A percentile compares a stretch with the other conserved stretches of the same genome.
Conservation (phyloP, 2,329 filamentous ascomycete species). For the Parastagonospora avenae region DNA sequence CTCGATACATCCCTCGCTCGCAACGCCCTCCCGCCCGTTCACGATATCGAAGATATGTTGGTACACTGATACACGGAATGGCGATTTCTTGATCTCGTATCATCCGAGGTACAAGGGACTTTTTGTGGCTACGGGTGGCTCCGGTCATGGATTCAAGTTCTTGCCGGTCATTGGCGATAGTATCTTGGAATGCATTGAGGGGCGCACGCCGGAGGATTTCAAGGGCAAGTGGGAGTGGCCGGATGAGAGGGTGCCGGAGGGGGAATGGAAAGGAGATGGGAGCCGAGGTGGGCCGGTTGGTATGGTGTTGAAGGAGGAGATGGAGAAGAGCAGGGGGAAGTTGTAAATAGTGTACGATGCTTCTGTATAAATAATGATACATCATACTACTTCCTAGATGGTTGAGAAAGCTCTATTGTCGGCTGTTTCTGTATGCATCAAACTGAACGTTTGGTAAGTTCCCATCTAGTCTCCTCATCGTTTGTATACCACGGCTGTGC, state of each 20-base stretch:
- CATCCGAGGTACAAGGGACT: conserved; percentile 58
- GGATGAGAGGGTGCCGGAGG: conserved; percentile 45
- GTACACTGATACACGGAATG: conserved; percentile 63
- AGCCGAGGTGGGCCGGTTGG: conserved; percentile 45
- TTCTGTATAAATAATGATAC: background rate
- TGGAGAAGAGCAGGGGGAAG: conserved; percentile 40
- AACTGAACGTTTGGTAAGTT: no score
- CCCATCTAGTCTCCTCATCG: no score
- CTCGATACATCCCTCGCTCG: conserved; percentile 34
- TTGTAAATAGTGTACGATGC: conserved; percentile 23
- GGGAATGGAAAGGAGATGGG: conserved; percentile 45
- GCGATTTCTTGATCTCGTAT: conserved; percentile 61
- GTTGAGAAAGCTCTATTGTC: no score
- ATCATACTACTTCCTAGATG: no score
- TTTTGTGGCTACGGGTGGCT: conserved; percentile 65
- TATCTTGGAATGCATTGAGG: conserved; percentile 58
- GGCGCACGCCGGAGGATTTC: conserved; percentile 55
- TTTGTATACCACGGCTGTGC: no score
- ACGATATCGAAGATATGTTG: conserved; percentile 58
- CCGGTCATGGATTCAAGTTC: conserved; percentile 68
- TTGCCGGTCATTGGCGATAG: conserved; percentile 62
- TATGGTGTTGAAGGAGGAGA: conserved; percentile 49
- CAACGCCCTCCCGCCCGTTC: conserved; percentile 49
- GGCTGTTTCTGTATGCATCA: no score
- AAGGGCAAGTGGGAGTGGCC: conserved; percentile 66